These are phyloP conservation scores for Lactarius quietus DNA, from an alignment of 768 basidiomycete genomes.

Conservation along the genomic window DNA sequence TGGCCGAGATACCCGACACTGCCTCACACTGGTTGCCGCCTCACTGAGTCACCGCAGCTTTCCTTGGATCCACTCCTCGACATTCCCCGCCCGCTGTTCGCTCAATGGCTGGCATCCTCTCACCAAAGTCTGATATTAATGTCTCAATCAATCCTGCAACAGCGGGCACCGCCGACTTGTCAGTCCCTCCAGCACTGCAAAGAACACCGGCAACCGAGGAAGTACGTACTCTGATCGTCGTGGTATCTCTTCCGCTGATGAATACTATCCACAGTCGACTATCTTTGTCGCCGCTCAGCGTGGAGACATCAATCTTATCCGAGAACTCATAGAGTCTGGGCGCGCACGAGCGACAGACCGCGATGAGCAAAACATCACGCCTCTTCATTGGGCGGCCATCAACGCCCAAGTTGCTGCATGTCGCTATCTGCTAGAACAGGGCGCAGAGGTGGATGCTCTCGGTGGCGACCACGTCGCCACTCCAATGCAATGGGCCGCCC, in stretches of 20 bases:
- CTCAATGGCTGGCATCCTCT: conserved; percentile 34
- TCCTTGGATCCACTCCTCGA: not conserved
- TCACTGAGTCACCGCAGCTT: not conserved
- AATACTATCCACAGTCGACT: conserved; percentile 40
- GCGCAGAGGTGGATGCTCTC: conserved; percentile 90
- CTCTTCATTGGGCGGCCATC: conserved; percentile 98
- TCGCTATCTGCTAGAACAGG: conserved; percentile 82
- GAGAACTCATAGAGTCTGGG: conserved; percentile 66
- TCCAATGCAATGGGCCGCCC: conserved; percentile 97
- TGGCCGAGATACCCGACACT: not conserved
- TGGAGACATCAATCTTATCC: conserved; percentile 68
- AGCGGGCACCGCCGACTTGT: conserved; percentile 45
- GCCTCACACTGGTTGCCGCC: not conserved
- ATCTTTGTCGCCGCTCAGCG: conserved; percentile 87
- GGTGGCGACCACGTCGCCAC: conserved; percentile 95
- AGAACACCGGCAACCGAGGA: conserved; percentile 3
- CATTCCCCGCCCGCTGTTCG: not conserved
- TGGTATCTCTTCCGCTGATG: not conserved
- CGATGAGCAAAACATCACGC: conserved; percentile 89
- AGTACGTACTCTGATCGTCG: not conserved
- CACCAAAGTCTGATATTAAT: conserved; percentile 49
- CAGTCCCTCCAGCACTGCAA: conserved; percentile 25
- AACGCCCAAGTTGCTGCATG: conserved; percentile 92
- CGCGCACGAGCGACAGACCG: conserved; percentile 69
- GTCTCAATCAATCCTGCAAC: conserved; percentile 38